Conservation (phyloP, 2,329 filamentous ascomycete genomes). For the Calonectria multiphialidica region DNA sequence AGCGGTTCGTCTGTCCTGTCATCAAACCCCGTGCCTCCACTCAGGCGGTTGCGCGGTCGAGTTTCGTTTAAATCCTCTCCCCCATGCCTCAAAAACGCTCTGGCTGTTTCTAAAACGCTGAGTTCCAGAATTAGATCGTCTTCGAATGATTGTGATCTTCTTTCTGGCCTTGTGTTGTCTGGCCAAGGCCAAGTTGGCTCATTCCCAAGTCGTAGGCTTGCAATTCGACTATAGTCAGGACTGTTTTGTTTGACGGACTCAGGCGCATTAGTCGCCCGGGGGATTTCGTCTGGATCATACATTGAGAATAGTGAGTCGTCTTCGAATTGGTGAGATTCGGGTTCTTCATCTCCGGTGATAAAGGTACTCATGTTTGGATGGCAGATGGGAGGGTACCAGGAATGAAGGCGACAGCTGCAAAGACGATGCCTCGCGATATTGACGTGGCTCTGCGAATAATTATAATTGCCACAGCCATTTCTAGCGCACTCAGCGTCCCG, state of each 20-base stretch:
- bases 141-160: neutral
- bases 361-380: neutral
- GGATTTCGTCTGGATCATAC: neutral
- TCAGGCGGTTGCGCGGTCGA: conserved; percentile 16
- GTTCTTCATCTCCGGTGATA: neutral
- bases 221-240: conserved; percentile 15
- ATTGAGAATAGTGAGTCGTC: too few relatives aligned
- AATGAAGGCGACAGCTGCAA: neutral
- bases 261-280: conserved; percentile 35
- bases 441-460: neutral
- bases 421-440: neutral
- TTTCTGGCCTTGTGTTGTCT: neutral
- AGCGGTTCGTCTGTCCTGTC: neutral
- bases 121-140: too few relatives aligned
- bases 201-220: conserved; percentile 24
- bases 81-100: neutral
- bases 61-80: neutral
- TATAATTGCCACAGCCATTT: conserved; percentile 1
- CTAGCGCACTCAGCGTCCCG: neutral
- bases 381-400: too few relatives aligned
- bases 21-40: conserved; percentile 12
- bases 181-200: neutral
- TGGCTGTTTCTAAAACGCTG: neutral
- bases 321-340: neutral
- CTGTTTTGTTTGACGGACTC: conserved; percentile 31